Percentiles rank a stretch among this genome's conserved stretches.
Conservation (phyloP, 257 asterid species). For the Solanum bulbocastanum region DNA sequence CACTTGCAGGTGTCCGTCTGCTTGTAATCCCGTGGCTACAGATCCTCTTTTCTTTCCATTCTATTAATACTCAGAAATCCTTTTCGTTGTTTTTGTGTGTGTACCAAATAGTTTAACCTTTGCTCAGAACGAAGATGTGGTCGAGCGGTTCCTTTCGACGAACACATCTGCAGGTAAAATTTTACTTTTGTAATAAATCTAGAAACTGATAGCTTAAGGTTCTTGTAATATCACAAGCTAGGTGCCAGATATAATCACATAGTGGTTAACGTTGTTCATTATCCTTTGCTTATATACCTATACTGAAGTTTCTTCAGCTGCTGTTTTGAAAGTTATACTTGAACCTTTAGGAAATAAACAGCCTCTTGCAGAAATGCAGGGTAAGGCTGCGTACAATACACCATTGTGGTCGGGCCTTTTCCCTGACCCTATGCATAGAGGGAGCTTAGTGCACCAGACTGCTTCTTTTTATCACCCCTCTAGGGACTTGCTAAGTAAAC, state of each 20-base stretch:
- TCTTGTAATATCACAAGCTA: not conserved
- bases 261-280: not conserved
- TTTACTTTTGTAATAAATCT: not conserved
- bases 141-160: slow-evolving; percentile 64
- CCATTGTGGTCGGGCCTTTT: not conserved
- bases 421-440: not conserved
- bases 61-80: not conserved
- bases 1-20: slow-evolving; percentile 70
- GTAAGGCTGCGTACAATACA: not conserved
- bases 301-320: not conserved
- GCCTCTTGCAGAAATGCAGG: not conserved
- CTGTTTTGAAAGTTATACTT: not conserved
- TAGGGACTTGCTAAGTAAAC: not conserved
- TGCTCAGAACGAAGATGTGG: slow-evolving; percentile 87
- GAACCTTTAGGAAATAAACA: not conserved
- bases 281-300: not conserved
- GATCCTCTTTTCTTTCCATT: not conserved
- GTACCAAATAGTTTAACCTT: slow-evolving; percentile 53
- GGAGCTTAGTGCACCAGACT: not conserved
- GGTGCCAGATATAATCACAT: not conserved
- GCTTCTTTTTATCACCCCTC: not conserved
- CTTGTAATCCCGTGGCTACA: not conserved
- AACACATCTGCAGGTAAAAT: slow-evolving; percentile 52
- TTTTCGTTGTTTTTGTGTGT: not conserved
- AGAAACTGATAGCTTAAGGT: not conserved